phyloP scores from a whole-genome alignment of 352 stramenopile genomes.

The Pythium periplocum region DNA sequence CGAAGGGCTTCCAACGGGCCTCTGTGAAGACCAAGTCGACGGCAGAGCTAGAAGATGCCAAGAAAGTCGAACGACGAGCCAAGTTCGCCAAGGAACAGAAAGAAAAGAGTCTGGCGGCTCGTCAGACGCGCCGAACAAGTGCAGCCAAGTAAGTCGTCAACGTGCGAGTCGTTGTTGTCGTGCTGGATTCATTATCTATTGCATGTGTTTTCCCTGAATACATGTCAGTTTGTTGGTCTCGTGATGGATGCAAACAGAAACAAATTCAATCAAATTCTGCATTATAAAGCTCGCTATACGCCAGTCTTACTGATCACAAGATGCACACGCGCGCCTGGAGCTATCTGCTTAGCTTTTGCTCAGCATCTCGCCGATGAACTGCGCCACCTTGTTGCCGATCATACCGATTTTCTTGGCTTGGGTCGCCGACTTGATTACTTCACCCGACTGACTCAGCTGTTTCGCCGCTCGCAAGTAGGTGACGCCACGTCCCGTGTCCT shows the following conservation, averaged over 20 bases:
- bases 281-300: no score
- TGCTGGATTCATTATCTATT: no score
- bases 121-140: conserved; percentile 4
- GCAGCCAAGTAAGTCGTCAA: not conserved
- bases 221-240: no score
- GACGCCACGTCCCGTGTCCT: conserved; percentile 52
- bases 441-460: conserved; percentile 34
- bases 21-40: conserved; percentile 20
- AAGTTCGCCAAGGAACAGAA: conserved; percentile 40
- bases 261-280: no score
- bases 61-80: conserved; percentile 27
- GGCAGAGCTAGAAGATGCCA: conserved; percentile 6
- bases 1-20: conserved; percentile 2
- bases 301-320: no score
- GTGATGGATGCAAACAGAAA: no score
- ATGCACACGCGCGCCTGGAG: no score
- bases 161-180: no score
- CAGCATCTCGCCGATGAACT: conserved; percentile 47
- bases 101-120: conserved; percentile 16
- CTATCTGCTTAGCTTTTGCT: not conserved
- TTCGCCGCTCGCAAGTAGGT: conserved; percentile 61
- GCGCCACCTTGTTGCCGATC: conserved; percentile 59
- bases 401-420: conserved; percentile 52
- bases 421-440: conserved; percentile 37
- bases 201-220: no score